Evolutionary conservation across 2,329 filamentous ascomycete genomes (phyloP).

Genomic region (Rhynchosporium secalis): DNA sequence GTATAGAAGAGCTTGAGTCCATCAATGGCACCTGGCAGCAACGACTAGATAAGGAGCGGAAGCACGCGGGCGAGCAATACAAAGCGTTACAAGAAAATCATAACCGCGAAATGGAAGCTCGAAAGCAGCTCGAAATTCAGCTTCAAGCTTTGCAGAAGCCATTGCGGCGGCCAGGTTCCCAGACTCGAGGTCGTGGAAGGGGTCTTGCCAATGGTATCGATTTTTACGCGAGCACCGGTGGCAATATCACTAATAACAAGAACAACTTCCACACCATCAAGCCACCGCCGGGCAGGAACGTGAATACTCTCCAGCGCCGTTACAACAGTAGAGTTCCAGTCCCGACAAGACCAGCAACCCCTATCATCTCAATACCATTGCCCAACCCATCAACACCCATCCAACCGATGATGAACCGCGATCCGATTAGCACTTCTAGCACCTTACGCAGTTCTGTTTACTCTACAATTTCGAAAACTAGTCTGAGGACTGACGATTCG

Average conservation of each 20-base stretch:
- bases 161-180: conserved; percentile 8
- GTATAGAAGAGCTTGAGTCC: conserved; percentile 26
- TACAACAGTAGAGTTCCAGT: conserved; percentile 1
- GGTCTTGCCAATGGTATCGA: conserved; percentile 14
- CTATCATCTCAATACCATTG: conserved; percentile 15
- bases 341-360: conserved; percentile 9
- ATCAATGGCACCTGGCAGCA: conserved; percentile 26
- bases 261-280: not conserved
- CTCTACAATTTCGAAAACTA: conserved; percentile 27
- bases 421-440: conserved; percentile 26
- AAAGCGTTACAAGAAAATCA: conserved; percentile 28
- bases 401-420: conserved; percentile 10
- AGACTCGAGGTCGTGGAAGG: conserved; percentile 24
- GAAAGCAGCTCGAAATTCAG: conserved; percentile 25
- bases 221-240: not conserved
- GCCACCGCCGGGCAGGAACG: not conserved
- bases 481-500: conserved; percentile 23
- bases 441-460: conserved; percentile 26
- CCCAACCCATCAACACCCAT: conserved; percentile 26
- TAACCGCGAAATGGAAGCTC: conserved; percentile 24
- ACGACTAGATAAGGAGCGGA: conserved; percentile 28
- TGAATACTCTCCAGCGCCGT: not conserved
- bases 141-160: conserved; percentile 23
- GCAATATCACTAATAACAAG: not conserved
- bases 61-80: conserved; percentile 30